These are phyloP conservation scores for Bisporella sp. DNA, from an alignment of 2,329 filamentous ascomycete species.

Conservation along the genomic window DNA sequence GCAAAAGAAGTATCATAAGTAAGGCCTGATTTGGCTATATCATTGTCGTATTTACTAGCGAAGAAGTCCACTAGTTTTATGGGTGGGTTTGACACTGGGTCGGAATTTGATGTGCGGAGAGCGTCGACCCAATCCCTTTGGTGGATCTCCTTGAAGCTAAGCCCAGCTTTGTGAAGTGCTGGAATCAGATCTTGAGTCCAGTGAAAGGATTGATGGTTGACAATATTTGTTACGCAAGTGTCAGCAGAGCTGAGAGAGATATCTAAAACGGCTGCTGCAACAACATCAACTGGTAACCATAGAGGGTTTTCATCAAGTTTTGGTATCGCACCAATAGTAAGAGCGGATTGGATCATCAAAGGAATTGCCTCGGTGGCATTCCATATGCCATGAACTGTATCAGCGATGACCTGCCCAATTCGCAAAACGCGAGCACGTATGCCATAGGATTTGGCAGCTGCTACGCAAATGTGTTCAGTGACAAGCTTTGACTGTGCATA, in stretches of 20 bases:
- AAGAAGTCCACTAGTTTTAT: conserved; percentile 48
- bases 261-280: conserved; percentile 35
- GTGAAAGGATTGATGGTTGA: conserved; percentile 39
- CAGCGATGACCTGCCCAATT: conserved; percentile 44
- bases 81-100: conserved; percentile 42
- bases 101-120: conserved; percentile 38
- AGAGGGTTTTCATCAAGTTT: conserved; percentile 36
- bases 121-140: conserved; percentile 38
- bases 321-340: conserved; percentile 37
- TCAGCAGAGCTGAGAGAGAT: conserved; percentile 24
- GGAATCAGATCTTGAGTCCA: conserved; percentile 47
- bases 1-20: too few relatives aligned
- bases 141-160: conserved; percentile 37
- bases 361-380: conserved; percentile 45
- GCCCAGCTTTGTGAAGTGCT: conserved; percentile 36
- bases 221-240: conserved; percentile 38
- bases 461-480: conserved; percentile 36
- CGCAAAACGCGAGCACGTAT: conserved; percentile 33
- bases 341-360: conserved; percentile 40
- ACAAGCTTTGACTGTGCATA: conserved; percentile 45
- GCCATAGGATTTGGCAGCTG: conserved; percentile 27
- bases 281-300: conserved; percentile 40
- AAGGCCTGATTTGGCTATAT: conserved; percentile 10
- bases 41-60: conserved; percentile 41
- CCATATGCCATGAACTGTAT: conserved; percentile 41